These are phyloP conservation scores for Heterococcus sp. DNA, from an alignment of 108 stramenopile species.

Conservation along the genomic window DNA sequence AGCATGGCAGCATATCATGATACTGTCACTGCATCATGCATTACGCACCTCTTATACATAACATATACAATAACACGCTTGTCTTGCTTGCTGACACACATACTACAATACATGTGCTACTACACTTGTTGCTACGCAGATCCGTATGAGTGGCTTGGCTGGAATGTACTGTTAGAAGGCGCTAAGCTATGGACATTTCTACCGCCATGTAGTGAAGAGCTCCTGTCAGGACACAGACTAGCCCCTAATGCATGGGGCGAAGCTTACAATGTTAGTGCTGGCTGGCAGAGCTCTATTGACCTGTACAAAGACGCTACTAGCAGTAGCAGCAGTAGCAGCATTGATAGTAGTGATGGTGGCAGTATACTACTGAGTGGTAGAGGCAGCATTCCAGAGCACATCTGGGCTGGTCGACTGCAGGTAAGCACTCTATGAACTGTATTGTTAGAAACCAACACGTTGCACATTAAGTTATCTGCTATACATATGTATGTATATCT, in stretches of 20 bases:
- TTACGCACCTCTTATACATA: not conserved
- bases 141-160: constrained; percentile 41
- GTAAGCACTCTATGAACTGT: too few relatives aligned
- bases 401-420: too few relatives aligned
- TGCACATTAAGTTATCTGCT: too few relatives aligned
- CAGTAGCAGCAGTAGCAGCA: too few relatives aligned
- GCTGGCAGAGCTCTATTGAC: constrained; percentile 37
- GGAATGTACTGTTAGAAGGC: constrained; percentile 38
- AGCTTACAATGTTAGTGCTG: constrained; percentile 27
- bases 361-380: too few relatives aligned
- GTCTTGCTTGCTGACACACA: not conserved
- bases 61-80: not conserved
- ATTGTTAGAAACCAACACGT: too few relatives aligned
- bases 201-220: constrained; percentile 3
- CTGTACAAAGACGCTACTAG: constrained; percentile 23
- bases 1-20: too few relatives aligned
- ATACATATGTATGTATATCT: too few relatives aligned
- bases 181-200: constrained; percentile 39
- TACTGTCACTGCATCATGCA: not conserved
- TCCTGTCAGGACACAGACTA: constrained; percentile 13
- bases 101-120: not conserved
- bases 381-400: too few relatives aligned
- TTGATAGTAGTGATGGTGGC: too few relatives aligned
- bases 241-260: constrained; percentile 34
- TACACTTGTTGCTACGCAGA: constrained; percentile 1